Conservation (phyloP, 2,329 filamentous ascomycete genomes). For the Cladosporium sp. region DNA sequence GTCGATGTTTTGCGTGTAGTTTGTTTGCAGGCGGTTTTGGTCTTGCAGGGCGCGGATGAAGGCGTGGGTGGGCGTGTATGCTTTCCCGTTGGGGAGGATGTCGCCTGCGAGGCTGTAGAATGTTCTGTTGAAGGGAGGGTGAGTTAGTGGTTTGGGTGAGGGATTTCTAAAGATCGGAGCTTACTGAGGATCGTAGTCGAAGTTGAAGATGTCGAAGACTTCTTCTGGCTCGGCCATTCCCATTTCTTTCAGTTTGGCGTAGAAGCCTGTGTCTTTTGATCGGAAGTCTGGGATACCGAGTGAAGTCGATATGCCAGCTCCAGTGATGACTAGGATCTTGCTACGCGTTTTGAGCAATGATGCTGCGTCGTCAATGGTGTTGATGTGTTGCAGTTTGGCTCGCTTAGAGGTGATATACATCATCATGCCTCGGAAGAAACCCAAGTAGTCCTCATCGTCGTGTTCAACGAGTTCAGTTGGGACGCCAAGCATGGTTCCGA, state of each 20-base stretch:
- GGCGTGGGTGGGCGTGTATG: constrained; percentile 85
- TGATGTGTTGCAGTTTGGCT: constrained; percentile 73
- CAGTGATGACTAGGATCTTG: constrained; percentile 91
- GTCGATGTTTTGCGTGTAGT: constrained; percentile 99
- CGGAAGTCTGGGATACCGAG: constrained; percentile 96
- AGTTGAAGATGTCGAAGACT: constrained; percentile 87
- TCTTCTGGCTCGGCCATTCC: constrained; percentile 83
- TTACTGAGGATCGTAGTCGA: constrained; percentile 68
- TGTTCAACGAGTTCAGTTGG: neutral
- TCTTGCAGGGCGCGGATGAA: constrained; percentile 89
- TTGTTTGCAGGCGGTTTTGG: constrained; percentile 84
- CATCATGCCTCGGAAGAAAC: constrained; percentile 7
- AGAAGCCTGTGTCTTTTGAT: constrained; percentile 87
- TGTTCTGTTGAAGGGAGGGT: constrained; percentile 40
- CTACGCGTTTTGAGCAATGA: constrained; percentile 65
- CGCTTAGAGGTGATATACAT: constrained; percentile 37
- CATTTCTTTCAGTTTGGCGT: constrained; percentile 75
- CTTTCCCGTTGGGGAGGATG: constrained; percentile 75
- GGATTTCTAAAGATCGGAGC: neutral
- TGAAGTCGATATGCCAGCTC: constrained; percentile 93
- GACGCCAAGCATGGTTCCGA: constrained; percentile 6
- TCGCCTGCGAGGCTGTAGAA: constrained; percentile 92
- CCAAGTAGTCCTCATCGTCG: constrained; percentile 5
- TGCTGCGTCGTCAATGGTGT: constrained; percentile 84
- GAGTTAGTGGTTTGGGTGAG: neutral